Evolutionary conservation across 2,329 filamentous ascomycete genomes (phyloP).

Genomic region (Penicillium frequentans): DNA sequence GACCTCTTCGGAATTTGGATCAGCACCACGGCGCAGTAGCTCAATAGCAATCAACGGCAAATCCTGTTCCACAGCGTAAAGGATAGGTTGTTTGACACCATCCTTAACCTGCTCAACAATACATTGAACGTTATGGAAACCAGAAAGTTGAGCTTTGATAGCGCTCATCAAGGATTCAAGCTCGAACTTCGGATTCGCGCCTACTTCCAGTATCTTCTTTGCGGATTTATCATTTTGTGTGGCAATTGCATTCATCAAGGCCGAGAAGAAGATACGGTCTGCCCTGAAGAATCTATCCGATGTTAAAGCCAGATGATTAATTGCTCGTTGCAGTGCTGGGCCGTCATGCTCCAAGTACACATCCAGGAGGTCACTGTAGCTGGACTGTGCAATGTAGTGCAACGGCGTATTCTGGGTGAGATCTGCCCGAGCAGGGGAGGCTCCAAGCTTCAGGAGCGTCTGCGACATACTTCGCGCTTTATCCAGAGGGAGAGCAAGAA

Average conservation of each 20-base stretch:
- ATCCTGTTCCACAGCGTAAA: constrained; percentile 58
- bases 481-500: constrained; percentile 62
- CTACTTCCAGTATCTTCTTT: constrained; percentile 62
- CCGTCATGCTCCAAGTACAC: constrained; percentile 56
- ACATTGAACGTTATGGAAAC: background rate
- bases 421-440: constrained; percentile 72
- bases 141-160: constrained; percentile 1
- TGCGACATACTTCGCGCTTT: constrained; percentile 65
- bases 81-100: constrained; percentile 63
- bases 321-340: constrained; percentile 60
- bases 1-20: constrained; percentile 58
- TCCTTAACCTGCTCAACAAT: background rate
- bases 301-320: constrained; percentile 63
- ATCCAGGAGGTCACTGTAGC: constrained; percentile 47
- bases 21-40: constrained; percentile 64
- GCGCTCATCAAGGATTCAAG: constrained; percentile 51
- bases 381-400: constrained; percentile 60
- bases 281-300: constrained; percentile 25
- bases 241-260: constrained; percentile 61
- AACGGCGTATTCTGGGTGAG: constrained; percentile 63
- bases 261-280: constrained; percentile 41
- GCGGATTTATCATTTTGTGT: constrained; percentile 55
- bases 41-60: constrained; percentile 55
- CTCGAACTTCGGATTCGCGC: constrained; percentile 60
- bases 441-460: constrained; percentile 67